Conservation (phyloP, 208 protist genomes). For the Trypanosoma avium region DNA sequence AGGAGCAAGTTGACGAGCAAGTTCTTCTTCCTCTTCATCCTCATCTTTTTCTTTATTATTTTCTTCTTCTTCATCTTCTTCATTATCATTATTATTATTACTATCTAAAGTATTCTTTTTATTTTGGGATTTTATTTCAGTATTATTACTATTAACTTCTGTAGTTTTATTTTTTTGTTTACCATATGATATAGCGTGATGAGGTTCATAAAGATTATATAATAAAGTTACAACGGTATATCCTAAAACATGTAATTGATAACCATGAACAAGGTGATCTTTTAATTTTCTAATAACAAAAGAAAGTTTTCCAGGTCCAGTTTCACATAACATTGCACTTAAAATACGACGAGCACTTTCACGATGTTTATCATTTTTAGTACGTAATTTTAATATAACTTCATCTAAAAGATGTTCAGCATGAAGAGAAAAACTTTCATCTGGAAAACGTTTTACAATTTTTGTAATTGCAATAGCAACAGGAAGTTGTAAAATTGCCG, state of each 20-base stretch:
- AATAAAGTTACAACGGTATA: slow-evolving; percentile 91
- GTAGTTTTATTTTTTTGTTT: not conserved
- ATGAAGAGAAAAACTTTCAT: slow-evolving; percentile 71
- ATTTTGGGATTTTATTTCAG: not conserved
- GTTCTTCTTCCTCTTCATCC: slow-evolving; percentile 35
- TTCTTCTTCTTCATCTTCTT: slow-evolving; percentile 8
- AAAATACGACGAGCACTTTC: slow-evolving; percentile 83
- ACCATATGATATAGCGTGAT: slow-evolving; percentile 36
- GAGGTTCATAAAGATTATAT: slow-evolving; percentile 86
- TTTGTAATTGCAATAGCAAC: slow-evolving; percentile 87
- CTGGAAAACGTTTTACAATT: slow-evolving; percentile 81
- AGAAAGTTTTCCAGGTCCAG: slow-evolving; percentile 75
- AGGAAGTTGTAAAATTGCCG: slow-evolving; percentile 78
- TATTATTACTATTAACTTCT: not conserved
- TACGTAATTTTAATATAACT: slow-evolving; percentile 80
- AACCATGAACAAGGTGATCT: slow-evolving; percentile 88
- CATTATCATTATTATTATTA: not conserved
- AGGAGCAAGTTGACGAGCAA: slow-evolving; percentile 47
- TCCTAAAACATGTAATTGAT: slow-evolving; percentile 91
- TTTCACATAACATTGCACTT: slow-evolving; percentile 79
- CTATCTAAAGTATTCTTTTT: slow-evolving; percentile 1
- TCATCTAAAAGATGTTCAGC: slow-evolving; percentile 80
- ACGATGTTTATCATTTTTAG: slow-evolving; percentile 87
- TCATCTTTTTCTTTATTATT: slow-evolving; percentile 6
- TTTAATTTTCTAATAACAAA: slow-evolving; percentile 85